Base-by-base conservation (phyloP, 2,329 filamentous ascomycete genomes). In the Aspergillus fijiensis region DNA sequence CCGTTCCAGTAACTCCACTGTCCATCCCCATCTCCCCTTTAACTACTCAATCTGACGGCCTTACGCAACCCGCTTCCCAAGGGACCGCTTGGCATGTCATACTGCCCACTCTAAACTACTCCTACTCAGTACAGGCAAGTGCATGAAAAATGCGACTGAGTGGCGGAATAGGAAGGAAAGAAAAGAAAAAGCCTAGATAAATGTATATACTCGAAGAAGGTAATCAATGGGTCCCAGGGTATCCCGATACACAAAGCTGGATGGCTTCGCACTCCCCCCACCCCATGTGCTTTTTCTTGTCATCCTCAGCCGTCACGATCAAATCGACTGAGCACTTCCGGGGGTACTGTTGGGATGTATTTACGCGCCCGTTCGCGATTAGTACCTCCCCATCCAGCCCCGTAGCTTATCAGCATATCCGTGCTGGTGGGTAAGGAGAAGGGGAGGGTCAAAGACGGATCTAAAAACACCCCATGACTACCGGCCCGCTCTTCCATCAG, bases 371-470 rank as follows among this genome's bases (percentile, higher is more conserved):
- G 84, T 77, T 98, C 95, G 63, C 90, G 85, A 78, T 99, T 96
- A 51, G 95, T 81, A 0, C 95, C 95, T 5, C 95, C 95, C 70
- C 98, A 95, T 0, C 95, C 95, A 12, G 95, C 93, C 0, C 95
- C 95, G 70, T 96, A 99, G 66, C 89, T 94, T 51, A 99, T 87
- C 51, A 98, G 84, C 95, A 99, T 99, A 75, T 99, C 95, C 27
- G 93, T 98, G 59, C 92, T 95, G 1, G 94, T 96, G 1, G 95
- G 95, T 29, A 99, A 81, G n/a, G 90, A 89, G 74, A 99, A 99
- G 0, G 95, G 95, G 27, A 99, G 84, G 84, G 97, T 96, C 61
- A 96, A 81, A 2, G 93, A 90, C 3, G 94, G 92, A 70, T 98
- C 93, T 56, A 98, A 78, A 49, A 97, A 86, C 39, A 97, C 65